These are phyloP conservation scores for Porphyrellus cyaneotinctus DNA, from an alignment of 768 basidiomycete genomes.

Conservation along the genomic window DNA sequence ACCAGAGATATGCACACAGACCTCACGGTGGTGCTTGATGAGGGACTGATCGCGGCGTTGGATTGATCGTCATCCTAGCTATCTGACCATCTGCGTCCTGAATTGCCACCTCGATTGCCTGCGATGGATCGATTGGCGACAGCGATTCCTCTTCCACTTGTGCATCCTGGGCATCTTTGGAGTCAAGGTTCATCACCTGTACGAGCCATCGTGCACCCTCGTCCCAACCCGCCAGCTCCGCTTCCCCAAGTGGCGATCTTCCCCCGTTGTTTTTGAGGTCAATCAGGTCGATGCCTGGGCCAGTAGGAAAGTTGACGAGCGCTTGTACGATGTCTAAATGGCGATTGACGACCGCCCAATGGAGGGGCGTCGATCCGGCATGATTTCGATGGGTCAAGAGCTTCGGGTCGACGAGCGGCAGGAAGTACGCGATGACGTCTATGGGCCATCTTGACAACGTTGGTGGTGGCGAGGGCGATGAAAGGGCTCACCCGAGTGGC, in stretches of 20 bases:
- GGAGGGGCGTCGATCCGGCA: constrained; percentile 78
- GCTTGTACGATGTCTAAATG: constrained; percentile 62
- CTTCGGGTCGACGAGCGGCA: constrained; percentile 51
- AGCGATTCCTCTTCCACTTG: constrained; percentile 25
- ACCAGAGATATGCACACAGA: neutral
- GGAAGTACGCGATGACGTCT: constrained; percentile 76
- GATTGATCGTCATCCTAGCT: constrained; percentile 54
- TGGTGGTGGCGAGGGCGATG: neutral
- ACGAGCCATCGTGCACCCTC: constrained; percentile 84
- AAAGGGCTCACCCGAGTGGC: constrained; percentile 64
- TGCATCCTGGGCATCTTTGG: constrained; percentile 31
- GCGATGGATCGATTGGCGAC: constrained; percentile 26
- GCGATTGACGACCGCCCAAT: constrained; percentile 87
- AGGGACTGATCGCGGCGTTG: neutral
- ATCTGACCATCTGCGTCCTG: constrained; percentile 67
- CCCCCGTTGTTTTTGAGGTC: constrained; percentile 74
- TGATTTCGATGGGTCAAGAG: constrained; percentile 53
- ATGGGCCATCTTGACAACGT: constrained; percentile 38
- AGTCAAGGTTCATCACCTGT: constrained; percentile 72
- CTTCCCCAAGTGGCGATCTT: constrained; percentile 74
- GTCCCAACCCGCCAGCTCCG: constrained; percentile 74
- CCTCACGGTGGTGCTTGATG: neutral
- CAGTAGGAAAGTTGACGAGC: constrained; percentile 52
- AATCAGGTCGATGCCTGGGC: constrained; percentile 65
- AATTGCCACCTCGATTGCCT: constrained; percentile 63